Conservation (phyloP, 768 basidiomycete species). For the Russula olivacea region DNA sequence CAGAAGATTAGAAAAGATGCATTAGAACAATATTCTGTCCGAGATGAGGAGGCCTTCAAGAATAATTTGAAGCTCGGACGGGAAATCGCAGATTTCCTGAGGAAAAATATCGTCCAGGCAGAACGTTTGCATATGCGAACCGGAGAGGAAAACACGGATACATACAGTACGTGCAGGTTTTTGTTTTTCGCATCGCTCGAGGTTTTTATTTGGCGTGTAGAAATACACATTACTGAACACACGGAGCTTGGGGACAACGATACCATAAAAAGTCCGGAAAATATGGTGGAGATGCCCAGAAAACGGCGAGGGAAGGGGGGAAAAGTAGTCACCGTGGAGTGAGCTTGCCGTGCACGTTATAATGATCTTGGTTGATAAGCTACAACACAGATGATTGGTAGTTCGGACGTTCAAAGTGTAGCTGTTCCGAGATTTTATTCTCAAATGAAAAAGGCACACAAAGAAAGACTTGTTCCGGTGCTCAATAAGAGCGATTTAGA, state of each 20-base stretch:
- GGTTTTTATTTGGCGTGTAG: constrained; percentile 35
- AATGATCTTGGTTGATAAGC: constrained; percentile 9
- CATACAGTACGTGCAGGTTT: constrained; percentile 48
- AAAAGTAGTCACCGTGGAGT: constrained; percentile 5
- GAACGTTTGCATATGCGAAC: constrained; percentile 38
- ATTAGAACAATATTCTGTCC: constrained; percentile 35
- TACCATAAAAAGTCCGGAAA: constrained; percentile 59
- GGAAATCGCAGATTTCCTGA: constrained; percentile 69
- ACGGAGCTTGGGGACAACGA: constrained; percentile 88
- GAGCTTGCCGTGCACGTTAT: constrained; percentile 5
- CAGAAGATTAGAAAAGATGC: constrained; percentile 61
- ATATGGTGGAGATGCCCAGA: constrained; percentile 43
- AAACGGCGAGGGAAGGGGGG: constrained; percentile 27
- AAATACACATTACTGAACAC: constrained; percentile 64
- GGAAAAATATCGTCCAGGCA: constrained; percentile 85
- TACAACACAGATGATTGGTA: constrained; percentile 28
- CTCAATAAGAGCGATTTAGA: constrained; percentile 77
- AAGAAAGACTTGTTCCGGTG: constrained; percentile 56
- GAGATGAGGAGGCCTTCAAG: constrained; percentile 46
- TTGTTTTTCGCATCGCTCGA: background rate
- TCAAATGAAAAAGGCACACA: constrained; percentile 63
- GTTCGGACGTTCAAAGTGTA: constrained; percentile 20
- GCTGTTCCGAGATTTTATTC: constrained; percentile 48
- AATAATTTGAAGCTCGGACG: constrained; percentile 52
- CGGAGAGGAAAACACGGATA: constrained; percentile 36